These are phyloP conservation scores for Phytophthora boehmeriae DNA, from an alignment of 352 stramenopile genomes.

Conservation along the genomic window DNA sequence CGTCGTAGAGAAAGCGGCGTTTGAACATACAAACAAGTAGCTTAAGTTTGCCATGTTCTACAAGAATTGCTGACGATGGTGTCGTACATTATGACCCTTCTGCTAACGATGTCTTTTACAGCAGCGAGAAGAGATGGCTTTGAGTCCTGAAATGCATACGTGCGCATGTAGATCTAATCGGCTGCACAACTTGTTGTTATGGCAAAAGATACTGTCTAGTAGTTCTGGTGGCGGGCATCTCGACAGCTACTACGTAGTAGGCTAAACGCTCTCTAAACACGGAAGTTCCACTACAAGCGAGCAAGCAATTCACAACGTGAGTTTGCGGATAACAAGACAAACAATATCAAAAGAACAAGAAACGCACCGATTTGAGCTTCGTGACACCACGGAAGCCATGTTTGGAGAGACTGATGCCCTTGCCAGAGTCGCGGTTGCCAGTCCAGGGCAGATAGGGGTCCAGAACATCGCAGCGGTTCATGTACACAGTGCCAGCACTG, in stretches of 20 bases:
- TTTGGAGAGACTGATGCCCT: slow-evolving; percentile 83
- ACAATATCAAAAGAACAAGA: slow-evolving; percentile 1
- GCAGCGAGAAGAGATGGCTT: too few relatives aligned
- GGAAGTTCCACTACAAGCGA: slow-evolving; percentile 69
- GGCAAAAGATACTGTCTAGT: not conserved
- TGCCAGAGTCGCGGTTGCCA: slow-evolving; percentile 77
- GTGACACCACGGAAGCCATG: slow-evolving; percentile 81
- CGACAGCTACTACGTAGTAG: too few relatives aligned
- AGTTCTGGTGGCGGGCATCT: too few relatives aligned
- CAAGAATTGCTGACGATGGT: not conserved
- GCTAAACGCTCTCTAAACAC: slow-evolving; percentile 43
- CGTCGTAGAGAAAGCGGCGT: slow-evolving; percentile 11
- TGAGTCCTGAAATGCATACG: too few relatives aligned
- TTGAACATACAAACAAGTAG: slow-evolving; percentile 20
- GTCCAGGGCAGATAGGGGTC: slow-evolving; percentile 87
- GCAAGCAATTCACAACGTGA: slow-evolving; percentile 15
- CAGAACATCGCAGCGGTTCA: slow-evolving; percentile 86
- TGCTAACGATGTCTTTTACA: too few relatives aligned
- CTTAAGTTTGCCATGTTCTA: slow-evolving; percentile 7
- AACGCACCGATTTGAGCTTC: slow-evolving; percentile 77
- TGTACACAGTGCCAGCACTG: slow-evolving; percentile 80
- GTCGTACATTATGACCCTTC: too few relatives aligned
- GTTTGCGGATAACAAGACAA: not conserved
- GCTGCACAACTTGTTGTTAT: slow-evolving; percentile 4
- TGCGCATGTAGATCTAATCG: too few relatives aligned